Conservation (phyloP, 2,329 filamentous ascomycete species). For the Aspergillus brunneoviolaceus region DNA sequence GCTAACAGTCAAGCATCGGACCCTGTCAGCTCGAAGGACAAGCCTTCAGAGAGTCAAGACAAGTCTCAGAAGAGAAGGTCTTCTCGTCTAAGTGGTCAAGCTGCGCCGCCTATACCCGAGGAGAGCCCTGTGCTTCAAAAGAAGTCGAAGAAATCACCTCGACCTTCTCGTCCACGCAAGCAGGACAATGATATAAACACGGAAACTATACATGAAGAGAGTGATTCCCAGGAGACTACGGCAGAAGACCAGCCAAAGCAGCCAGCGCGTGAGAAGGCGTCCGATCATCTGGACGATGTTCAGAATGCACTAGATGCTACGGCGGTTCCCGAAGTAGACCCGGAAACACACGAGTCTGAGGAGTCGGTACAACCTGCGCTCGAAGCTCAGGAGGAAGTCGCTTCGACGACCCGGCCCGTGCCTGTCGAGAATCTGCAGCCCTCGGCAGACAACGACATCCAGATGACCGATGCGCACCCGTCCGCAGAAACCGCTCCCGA, state of each 20-base stretch:
- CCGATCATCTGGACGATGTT: not conserved
- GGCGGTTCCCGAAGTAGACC: not conserved
- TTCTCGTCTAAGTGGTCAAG: conserved; percentile 26
- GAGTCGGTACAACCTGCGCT: not conserved
- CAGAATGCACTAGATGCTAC: not conserved
- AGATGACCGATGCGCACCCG: conserved; percentile 15
- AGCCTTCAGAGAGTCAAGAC: conserved; percentile 14
- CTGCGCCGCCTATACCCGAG: conserved; percentile 13
- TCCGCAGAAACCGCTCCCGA: not conserved
- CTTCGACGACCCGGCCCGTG: not conserved
- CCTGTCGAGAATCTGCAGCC: not conserved
- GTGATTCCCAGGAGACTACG: not conserved
- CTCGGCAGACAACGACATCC: conserved; percentile 13
- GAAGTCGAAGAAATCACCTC: conserved; percentile 20
- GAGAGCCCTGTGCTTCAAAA: conserved; percentile 12
- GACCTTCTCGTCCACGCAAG: conserved; percentile 21
- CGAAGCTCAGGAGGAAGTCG: not conserved
- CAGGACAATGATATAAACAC: conserved; percentile 18
- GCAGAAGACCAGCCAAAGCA: not conserved
- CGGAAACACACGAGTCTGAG: not conserved
- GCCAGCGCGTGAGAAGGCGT: not conserved
- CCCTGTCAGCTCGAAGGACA: conserved; percentile 4
- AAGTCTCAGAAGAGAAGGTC: conserved; percentile 34
- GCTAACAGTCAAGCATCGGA: not conserved
- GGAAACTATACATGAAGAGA: conserved; percentile 9